phyloP scores from a whole-genome alignment of 768 basidiomycete species.

The Naganishia friedmannii region DNA sequence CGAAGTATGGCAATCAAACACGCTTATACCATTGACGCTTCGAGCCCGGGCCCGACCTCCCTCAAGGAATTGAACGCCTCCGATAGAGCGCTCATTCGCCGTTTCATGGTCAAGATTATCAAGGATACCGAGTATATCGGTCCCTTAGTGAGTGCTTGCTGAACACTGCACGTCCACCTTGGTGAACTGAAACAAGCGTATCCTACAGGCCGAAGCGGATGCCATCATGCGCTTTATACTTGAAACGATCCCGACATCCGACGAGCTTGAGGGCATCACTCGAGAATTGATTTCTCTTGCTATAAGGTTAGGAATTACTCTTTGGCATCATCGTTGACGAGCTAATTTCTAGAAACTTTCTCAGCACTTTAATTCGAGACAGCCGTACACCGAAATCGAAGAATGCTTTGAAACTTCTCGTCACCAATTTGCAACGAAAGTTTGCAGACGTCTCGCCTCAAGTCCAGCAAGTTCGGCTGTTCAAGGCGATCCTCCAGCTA shows the following conservation, averaged over 20 bases:
- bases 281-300: slow-evolving; percentile 4
- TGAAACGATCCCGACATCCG: neutral
- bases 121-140: slow-evolving; percentile 18
- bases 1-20: slow-evolving; percentile 14
- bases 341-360: neutral
- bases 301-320: neutral
- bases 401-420: slow-evolving; percentile 2
- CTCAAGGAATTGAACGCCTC: neutral
- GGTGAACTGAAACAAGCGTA: neutral
- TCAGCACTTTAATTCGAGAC: neutral
- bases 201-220: neutral
- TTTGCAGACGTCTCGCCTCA: neutral
- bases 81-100: slow-evolving; percentile 1
- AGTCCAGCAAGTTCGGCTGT: neutral
- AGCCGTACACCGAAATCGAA: slow-evolving; percentile 6
- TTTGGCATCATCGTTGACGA: too few relatives aligned
- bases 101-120: slow-evolving; percentile 18
- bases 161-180: neutral
- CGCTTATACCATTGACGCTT: slow-evolving; percentile 25
- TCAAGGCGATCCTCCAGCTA: slow-evolving; percentile 4
- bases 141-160: slow-evolving; percentile 14
- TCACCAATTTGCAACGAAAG: neutral
- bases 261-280: neutral
- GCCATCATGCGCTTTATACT: neutral
- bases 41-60: neutral